Conservation (phyloP, 2,329 filamentous ascomycete genomes). For the Colletotrichum lupini region DNA sequence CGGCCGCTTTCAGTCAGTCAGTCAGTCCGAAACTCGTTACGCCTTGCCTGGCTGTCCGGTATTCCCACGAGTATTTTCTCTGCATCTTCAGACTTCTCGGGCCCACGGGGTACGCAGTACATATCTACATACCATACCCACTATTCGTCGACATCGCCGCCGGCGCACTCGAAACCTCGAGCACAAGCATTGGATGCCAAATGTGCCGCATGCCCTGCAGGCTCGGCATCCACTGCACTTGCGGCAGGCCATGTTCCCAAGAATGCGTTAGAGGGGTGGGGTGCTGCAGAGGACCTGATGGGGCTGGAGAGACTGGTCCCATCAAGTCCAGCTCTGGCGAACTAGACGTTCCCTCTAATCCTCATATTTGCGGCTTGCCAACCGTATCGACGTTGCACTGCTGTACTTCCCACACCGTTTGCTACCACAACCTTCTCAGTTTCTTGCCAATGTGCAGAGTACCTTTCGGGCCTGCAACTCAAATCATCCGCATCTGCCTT, state of each 20-base stretch:
- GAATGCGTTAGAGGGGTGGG: conserved; percentile 19
- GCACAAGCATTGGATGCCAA: conserved; percentile 31
- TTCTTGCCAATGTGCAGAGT: background rate
- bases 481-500: background rate
- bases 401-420: background rate
- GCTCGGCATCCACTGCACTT: conserved; percentile 32
- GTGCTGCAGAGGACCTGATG: conserved; percentile 20
- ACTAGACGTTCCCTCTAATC: background rate
- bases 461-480: background rate
- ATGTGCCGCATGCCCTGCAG: conserved; percentile 32
- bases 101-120: background rate
- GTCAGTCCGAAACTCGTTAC: background rate
- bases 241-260: conserved; percentile 27
- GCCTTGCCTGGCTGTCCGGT: background rate
- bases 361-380: background rate
- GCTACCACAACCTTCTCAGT: conserved; percentile 2
- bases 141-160: conserved; percentile 8
- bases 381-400: background rate
- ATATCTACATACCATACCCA: background rate
- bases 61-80: background rate
- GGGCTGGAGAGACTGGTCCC: background rate
- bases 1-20: background rate
- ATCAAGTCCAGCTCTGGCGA: background rate
- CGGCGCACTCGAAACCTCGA: conserved; percentile 19
- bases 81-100: background rate